phyloP scores from a whole-genome alignment of 2,329 filamentous ascomycete genomes.

The Aspergillus piperis region DNA sequence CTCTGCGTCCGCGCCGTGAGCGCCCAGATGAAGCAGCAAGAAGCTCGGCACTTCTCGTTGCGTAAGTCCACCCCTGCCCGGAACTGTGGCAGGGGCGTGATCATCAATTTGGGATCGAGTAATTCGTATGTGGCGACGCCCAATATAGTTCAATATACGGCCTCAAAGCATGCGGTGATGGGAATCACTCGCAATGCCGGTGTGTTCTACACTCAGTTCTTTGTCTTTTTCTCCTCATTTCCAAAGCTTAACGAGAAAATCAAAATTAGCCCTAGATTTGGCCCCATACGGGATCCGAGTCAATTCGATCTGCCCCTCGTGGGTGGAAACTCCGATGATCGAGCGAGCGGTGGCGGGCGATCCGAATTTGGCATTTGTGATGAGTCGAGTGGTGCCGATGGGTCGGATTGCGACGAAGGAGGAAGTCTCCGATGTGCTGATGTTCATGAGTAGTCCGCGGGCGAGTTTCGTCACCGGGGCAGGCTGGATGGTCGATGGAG shows the following conservation, averaged over 20 bases:
- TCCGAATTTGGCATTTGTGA: constrained; percentile 11
- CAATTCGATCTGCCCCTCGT: constrained; percentile 36
- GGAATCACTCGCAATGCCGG: constrained; percentile 46
- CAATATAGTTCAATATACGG: constrained; percentile 40
- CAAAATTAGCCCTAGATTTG: constrained; percentile 30
- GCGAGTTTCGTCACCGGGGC: constrained; percentile 11
- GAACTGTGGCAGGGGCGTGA: constrained; percentile 29
- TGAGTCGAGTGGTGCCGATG: constrained; percentile 18
- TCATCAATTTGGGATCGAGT: constrained; percentile 44
- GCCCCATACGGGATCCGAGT: constrained; percentile 31
- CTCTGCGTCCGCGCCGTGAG: constrained; percentile 39
- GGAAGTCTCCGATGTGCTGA: constrained; percentile 15
- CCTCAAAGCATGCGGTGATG: constrained; percentile 48
- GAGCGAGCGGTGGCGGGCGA: constrained; percentile 16
- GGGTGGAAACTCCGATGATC: constrained; percentile 35
- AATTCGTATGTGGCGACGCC: constrained; percentile 37
- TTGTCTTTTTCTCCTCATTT: neutral
- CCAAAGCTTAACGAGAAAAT: neutral
- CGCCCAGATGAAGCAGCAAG: constrained; percentile 18
- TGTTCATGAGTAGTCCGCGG: constrained; percentile 11
- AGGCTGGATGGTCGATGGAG: constrained; percentile 12
- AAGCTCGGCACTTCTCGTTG: constrained; percentile 40
- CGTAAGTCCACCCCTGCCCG: constrained; percentile 18
- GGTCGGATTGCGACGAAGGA: constrained; percentile 30
- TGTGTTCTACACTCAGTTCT: neutral